Evolutionary conservation across 2,329 filamentous ascomycete species (phyloP), one percentile per base, ranked within the genome.

Genomic region (Trichoderma cornu-damae): DNA sequence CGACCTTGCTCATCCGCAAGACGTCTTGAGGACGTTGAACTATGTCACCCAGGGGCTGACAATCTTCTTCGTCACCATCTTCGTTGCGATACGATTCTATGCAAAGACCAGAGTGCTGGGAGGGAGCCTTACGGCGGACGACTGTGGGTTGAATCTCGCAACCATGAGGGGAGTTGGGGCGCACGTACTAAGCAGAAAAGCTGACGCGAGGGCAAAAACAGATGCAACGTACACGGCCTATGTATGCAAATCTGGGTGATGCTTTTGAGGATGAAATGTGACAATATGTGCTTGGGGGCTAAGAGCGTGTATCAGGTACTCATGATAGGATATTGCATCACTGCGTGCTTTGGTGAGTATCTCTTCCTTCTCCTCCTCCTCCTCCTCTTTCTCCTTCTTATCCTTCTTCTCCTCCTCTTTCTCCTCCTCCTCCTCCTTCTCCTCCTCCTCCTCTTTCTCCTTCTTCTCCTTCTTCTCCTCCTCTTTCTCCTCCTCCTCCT

Each of bases 31-130:
- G 18, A 69, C 64, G 0, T 46, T 64, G 35, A 68, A 67, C 51
- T 62, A 66, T 42, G 60, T 67, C 2, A 67, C 64, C 3, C 69
- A 70, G 47, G 65, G 47, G 0, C 52, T 70, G 18, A 69, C 67
- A 6, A 48, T 70, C 7, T 11, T 66, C 7, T 49, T 66, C 12
- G 65, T 67, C 5, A 61, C 61, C n/a, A n/a, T 60, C 0, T 69
- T 69, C 34, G 60, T 70, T 14, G 57, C 40, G 1, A 44, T 68
- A 3, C 64, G 67, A 26, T 24, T 64, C 16, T 69, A 66, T 37
- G 61, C 66, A 11, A 69, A 69, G 48, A 32, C 34, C 4, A 64
- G 34, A 22, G 49, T 66, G 16, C 43, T 61, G 35, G 52, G 58
- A 34, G 54, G 62, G 20, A n/a, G 55, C 11, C 34, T 63, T 48